Base-by-base conservation (phyloP, 1,139 yeast species). In the Komagataea norvegica region DNA sequence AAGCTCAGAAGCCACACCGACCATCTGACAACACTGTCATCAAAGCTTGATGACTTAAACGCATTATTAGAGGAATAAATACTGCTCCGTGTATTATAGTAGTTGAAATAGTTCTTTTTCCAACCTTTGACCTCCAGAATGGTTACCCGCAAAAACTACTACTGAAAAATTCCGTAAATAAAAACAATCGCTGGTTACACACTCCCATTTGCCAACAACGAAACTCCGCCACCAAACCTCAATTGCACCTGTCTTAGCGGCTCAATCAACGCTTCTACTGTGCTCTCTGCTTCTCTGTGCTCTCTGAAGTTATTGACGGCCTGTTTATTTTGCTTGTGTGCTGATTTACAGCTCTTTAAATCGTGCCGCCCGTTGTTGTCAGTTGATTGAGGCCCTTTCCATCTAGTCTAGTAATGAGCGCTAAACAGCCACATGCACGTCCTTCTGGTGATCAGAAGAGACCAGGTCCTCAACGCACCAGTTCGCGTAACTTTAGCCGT, bases 401-500 rank as follows among this genome's bases (percentile, higher is more conserved):
- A 14, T 5, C 36, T 21, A 29, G 24, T 21, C 24, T 21, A 8
- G 24, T 13, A 17, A 40, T 40, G 43, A 26, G 41, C n/a, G 29
- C 41, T 9, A 40, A 37, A 15, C 34, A 38, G 23, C 25, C 20
- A 3, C 39, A 33, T 23, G 21, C 29, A 14, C 37, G 33, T 14
- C 17, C 31, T 13, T 15, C 27, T 4, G 34, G 22, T 20, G 42
- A 44, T n/a, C 43, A 44, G 34, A 29, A 29, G 25, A 33, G 18
- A 14, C 19, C 25, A 7, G 33, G 37, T 13, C 45, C 45, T 21
- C 34, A 39, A 22, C 54, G 53, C 20, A 36, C 50, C 1, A 36
- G 27, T 25, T 49, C 52, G 10, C 46, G 38, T 30, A 39, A 32
- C 31, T 22, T 21, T 31, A 41, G 30, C 18, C 48, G 51, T 25